Conservation (phyloP, 2,329 filamentous ascomycete genomes). For the Alternaria ventricosa region DNA sequence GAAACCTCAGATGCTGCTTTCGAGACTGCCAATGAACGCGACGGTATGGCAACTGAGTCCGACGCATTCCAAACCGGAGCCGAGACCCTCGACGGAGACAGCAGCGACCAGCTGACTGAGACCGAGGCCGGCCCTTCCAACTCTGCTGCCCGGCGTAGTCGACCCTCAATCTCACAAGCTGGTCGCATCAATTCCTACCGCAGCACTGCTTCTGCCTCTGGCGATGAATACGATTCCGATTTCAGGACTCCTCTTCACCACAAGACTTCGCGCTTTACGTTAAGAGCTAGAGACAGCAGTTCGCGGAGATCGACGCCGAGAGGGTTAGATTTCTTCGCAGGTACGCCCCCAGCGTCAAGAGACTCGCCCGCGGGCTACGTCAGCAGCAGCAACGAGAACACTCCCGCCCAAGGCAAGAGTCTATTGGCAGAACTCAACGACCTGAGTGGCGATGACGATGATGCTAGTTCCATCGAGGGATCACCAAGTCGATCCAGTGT, state of each 20-base stretch:
- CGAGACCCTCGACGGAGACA: conserved; percentile 73
- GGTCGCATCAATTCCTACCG: conserved; percentile 73
- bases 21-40: conserved; percentile 78
- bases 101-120: conserved; percentile 82
- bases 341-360: conserved; percentile 65
- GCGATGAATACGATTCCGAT: conserved; percentile 72
- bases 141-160: conserved; percentile 43
- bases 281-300: conserved; percentile 71
- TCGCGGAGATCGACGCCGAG: conserved; percentile 61
- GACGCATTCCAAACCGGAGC: conserved; percentile 95
- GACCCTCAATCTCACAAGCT: conserved; percentile 54
- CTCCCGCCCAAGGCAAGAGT: conserved; percentile 70
- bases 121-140: conserved; percentile 67
- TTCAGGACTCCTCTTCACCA: conserved; percentile 68
- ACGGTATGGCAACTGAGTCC: conserved; percentile 74
- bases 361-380: conserved; percentile 61
- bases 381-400: conserved; percentile 53
- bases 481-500: conserved; percentile 44
- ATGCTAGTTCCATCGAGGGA: conserved; percentile 43
- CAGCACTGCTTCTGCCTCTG: conserved; percentile 89
- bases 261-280: conserved; percentile 72
- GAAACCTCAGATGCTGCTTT: conserved; percentile 70
- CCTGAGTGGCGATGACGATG: conserved; percentile 74
- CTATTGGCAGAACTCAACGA: conserved; percentile 90
- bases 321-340: conserved; percentile 64